Percentiles rank a stretch among this genome's conserved stretches.
These are phyloP conservation scores for Carnegiea gigantea DNA, from an alignment of 179 eudicot genomes.

Conservation along the genomic window DNA sequence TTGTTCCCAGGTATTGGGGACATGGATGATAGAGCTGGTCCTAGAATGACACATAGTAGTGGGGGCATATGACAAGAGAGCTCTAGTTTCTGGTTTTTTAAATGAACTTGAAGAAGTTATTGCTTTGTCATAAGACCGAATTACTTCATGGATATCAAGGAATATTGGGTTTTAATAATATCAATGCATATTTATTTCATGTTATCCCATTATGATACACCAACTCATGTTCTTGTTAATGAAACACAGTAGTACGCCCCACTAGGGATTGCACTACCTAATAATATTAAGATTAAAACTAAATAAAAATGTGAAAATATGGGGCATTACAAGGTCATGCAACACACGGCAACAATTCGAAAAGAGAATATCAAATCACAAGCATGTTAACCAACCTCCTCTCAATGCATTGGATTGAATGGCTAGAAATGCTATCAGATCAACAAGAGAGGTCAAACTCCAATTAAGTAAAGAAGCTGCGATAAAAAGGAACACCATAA, in stretches of 20 bases:
- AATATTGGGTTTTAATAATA: not conserved
- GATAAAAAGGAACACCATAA: conserved; percentile 22
- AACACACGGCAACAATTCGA: not conserved
- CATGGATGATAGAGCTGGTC: not conserved
- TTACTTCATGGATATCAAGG: not conserved
- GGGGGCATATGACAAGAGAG: not conserved
- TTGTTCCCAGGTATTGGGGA: not conserved
- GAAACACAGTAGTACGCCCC: not conserved
- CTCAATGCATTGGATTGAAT: conserved; percentile 59
- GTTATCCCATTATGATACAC: not conserved
- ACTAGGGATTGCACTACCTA: not conserved
- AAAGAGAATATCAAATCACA: conserved; percentile 7
- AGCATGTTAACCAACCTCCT: conserved; percentile 54
- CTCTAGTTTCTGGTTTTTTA: not conserved
- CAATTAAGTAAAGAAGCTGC: conserved; percentile 89
- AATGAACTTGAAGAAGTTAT: not conserved
- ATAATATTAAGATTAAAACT: not conserved
- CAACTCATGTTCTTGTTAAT: not conserved
- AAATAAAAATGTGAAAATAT: not conserved
- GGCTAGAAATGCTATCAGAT: conserved; percentile 71
- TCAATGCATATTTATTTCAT: not conserved
- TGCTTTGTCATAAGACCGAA: not conserved
- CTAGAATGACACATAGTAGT: not conserved
- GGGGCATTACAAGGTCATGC: not conserved
- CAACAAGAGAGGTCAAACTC: conserved; percentile 78